Base-by-base conservation (phyloP, 2,329 filamentous ascomycete species). In the Nemania diffusa region DNA sequence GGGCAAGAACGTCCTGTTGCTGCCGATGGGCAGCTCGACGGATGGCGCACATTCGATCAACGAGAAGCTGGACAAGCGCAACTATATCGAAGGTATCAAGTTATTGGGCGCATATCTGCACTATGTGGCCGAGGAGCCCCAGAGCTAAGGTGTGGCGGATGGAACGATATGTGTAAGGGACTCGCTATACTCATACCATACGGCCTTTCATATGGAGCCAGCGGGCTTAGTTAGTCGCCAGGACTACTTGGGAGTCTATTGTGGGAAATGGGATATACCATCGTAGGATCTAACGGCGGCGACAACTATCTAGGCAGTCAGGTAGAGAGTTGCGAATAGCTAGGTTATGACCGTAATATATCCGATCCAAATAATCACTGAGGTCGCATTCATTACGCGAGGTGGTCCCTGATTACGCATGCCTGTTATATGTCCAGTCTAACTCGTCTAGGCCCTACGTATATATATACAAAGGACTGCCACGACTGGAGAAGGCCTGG, bases 61-160 rank as follows among this genome's bases (percentile, higher is more conserved):
- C 80, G 96, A 98, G 88, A 97, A 97, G 87, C 85, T 99, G 65
- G 96, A 99, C 81, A 94, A 92, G 87, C 89, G 88, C 78, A 99
- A 99, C 83, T 99, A 99, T 80, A 97, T 99, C 76, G 94, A 99
- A 84, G 96, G 96, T 56, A 97, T 92, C 75, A 99, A 99, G 88
- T 83, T 99, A 70, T 82, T 99, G 65, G 96, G 96, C 55, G 92
- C 95, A 3, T 99, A 99, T 79, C 83, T 99, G 78, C 95, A 98
- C 83, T 97, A 97, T 75, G 94, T 97, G 72, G 94, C 94, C 1
- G 93, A 95, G 78, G 96, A 99, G 86, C 90, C 92, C 29, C 69
- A 73, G 67, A 22, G 34, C 27, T 76, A 69, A 67, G 46, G 29
- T 17, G 20, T 20, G 7, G 26, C 26, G 11, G 24, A 27, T 62